These are phyloP conservation scores for Pseudotsuga menziesii DNA, from an alignment of 75 land plant species.

Conservation along the genomic window DNA sequence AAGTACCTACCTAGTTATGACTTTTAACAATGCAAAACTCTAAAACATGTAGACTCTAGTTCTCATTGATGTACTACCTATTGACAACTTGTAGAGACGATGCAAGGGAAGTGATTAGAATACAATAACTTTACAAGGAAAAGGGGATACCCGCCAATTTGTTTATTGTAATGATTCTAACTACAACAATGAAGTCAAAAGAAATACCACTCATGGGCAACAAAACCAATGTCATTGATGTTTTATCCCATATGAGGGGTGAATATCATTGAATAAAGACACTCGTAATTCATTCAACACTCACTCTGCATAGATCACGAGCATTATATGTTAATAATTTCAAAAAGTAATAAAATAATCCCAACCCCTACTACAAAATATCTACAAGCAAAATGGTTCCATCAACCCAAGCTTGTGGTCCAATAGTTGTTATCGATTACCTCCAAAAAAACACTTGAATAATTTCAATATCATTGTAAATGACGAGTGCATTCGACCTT, in stretches of 20 bases:
- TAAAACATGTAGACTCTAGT: neutral
- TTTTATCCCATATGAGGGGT: conserved; percentile 68
- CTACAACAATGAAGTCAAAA: conserved; percentile 77
- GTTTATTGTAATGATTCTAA: conserved; percentile 78
- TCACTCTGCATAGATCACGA: conserved; percentile 32
- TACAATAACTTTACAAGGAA: neutral
- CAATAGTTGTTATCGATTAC: neutral
- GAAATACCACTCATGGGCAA: conserved; percentile 71
- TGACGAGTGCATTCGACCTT: too few relatives aligned
- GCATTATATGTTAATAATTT: neutral
- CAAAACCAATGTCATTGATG: conserved; percentile 70
- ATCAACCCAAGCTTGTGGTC: neutral
- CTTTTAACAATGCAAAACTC: neutral
- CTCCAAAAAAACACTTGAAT: neutral
- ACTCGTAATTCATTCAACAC: conserved; percentile 54
- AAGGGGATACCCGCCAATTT: conserved; percentile 48
- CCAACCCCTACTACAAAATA: neutral
- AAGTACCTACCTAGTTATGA: too few relatives aligned
- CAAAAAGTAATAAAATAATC: neutral
- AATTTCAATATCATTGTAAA: neutral
- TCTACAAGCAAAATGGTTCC: neutral
- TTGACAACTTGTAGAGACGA: neutral
- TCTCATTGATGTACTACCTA: neutral
- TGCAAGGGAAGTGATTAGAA: neutral
- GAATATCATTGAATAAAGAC: conserved; percentile 53